Percentiles rank a stretch among this genome's conserved stretches.
Conservation (phyloP, 1,139 yeast species). For the Saccharomyces hybrid region DNA sequence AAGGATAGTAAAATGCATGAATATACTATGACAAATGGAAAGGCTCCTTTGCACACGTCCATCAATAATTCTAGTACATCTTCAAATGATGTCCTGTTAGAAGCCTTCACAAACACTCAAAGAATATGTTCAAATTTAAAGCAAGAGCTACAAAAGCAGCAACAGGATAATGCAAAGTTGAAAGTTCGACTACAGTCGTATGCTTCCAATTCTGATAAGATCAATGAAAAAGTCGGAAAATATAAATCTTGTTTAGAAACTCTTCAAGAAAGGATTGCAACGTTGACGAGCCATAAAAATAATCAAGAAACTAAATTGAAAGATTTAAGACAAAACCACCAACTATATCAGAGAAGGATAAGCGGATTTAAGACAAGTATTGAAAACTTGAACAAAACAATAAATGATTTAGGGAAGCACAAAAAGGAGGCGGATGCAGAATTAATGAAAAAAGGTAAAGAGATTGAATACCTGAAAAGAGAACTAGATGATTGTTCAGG, state of each 20-base stretch:
- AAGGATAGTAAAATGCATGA: not conserved
- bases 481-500: slow-evolving; percentile 30
- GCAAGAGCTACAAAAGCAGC: slow-evolving; percentile 21
- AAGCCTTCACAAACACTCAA: slow-evolving; percentile 31
- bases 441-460: slow-evolving; percentile 20
- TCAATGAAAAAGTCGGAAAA: slow-evolving; percentile 14
- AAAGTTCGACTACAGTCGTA: slow-evolving; percentile 14
- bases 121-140: slow-evolving; percentile 27
- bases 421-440: slow-evolving; percentile 18
- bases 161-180: slow-evolving; percentile 21
- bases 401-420: slow-evolving; percentile 12
- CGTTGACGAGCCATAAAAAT: slow-evolving; percentile 16
- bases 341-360: slow-evolving; percentile 13
- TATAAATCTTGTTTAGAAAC: slow-evolving; percentile 14
- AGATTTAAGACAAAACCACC: slow-evolving; percentile 16
- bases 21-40: not conserved
- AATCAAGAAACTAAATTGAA: slow-evolving; percentile 13
- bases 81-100: slow-evolving; percentile 29
- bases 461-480: slow-evolving; percentile 25
- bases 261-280: slow-evolving; percentile 16
- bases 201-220: slow-evolving; percentile 14
- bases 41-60: not conserved
- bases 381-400: slow-evolving; percentile 9
- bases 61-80: slow-evolving; percentile 11
- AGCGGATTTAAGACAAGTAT: slow-evolving; percentile 15